Conservation (phyloP, 164 flowering plant species). For the Houttuynia cordata region DNA sequence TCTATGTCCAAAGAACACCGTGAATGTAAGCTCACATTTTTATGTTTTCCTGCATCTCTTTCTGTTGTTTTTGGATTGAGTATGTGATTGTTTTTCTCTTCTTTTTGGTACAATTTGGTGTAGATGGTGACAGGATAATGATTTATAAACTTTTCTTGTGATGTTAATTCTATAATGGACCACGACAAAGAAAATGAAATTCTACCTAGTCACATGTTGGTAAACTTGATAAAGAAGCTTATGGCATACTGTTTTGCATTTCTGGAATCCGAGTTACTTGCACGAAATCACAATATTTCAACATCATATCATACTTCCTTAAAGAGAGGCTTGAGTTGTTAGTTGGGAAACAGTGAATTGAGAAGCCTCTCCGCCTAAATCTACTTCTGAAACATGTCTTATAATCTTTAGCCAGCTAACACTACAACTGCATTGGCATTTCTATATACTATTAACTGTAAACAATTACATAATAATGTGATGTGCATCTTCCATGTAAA, state of each 20-base stretch:
- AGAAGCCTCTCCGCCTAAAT: neutral
- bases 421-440: no score
- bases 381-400: neutral
- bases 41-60: neutral
- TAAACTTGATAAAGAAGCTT: neutral
- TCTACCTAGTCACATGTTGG: no score
- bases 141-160: neutral
- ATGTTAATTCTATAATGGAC: no score
- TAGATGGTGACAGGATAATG: neutral
- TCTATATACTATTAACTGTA: no score
- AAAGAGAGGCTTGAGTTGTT: neutral
- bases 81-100: neutral
- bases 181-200: no score
- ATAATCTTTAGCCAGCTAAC: no score
- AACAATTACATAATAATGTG: no score
- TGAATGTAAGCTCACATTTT: constrained; percentile 43
- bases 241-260: neutral
- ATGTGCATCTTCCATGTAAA: no score
- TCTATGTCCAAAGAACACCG: constrained; percentile 76
- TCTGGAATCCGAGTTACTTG: neutral
- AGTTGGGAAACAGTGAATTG: neutral
- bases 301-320: neutral
- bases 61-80: neutral
- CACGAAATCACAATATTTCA: neutral
- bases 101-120: neutral